Percentiles rank a stretch among this genome's conserved stretches.
Conservation (phyloP, 805 yeast species). For the Lipomyces chichibuensis region DNA sequence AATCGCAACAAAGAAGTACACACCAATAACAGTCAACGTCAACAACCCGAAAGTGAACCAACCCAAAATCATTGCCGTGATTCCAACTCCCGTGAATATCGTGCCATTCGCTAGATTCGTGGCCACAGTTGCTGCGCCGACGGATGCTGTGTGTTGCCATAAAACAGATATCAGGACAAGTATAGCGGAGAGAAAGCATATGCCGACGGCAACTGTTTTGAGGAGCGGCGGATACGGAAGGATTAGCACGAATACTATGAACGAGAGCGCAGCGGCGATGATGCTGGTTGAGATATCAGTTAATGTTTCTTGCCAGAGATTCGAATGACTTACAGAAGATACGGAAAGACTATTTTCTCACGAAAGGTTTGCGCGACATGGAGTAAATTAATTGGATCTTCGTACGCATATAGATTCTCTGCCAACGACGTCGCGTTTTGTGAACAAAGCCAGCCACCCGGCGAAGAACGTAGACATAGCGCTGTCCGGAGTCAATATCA, state of each 20-base stretch:
- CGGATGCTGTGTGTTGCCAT: slow-evolving; percentile 33
- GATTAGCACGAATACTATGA: slow-evolving; percentile 25
- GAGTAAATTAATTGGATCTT: slow-evolving; percentile 33
- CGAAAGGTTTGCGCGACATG: slow-evolving; percentile 25
- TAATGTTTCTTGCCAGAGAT: background rate
- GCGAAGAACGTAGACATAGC: slow-evolving; percentile 11
- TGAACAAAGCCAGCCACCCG: slow-evolving; percentile 31
- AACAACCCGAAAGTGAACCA: slow-evolving; percentile 30
- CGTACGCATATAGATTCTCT: background rate
- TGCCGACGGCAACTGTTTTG: slow-evolving; percentile 9
- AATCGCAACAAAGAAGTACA: slow-evolving; percentile 23
- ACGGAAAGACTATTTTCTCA: slow-evolving; percentile 29
- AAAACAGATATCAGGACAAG: slow-evolving; percentile 31
- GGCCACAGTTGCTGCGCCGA: slow-evolving; percentile 22
- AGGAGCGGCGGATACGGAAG: slow-evolving; percentile 33
- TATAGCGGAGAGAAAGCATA: slow-evolving; percentile 23
- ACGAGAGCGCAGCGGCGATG: slow-evolving; percentile 24
- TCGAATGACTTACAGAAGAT: slow-evolving; percentile 18
- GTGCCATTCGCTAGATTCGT: slow-evolving; percentile 29
- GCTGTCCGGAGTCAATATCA: slow-evolving; percentile 3
- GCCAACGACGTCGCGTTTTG: slow-evolving; percentile 28
- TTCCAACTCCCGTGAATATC: slow-evolving; percentile 25
- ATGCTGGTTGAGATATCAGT: slow-evolving; percentile 2
- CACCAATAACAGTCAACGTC: slow-evolving; percentile 20
- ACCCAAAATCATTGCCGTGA: slow-evolving; percentile 28